A percentile compares a stretch with the other conserved stretches of the same genome.
phyloP scores from a whole-genome alignment of 2,329 filamentous ascomycete species.

The Aspergillaceae sp. region DNA sequence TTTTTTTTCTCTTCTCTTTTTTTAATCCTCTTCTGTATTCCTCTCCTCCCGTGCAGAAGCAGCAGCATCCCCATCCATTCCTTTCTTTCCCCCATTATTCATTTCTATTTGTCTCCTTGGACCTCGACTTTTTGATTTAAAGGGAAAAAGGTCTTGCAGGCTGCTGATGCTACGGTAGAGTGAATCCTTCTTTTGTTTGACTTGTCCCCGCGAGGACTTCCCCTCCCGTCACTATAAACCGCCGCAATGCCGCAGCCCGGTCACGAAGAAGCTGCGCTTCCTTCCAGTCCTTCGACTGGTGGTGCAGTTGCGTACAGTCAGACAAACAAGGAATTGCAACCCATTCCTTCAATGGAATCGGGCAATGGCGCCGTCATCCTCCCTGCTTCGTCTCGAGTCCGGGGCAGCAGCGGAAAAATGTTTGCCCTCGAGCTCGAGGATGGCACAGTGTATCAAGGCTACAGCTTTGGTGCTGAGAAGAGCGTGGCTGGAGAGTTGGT shows the following conservation, averaged over 20 bases:
- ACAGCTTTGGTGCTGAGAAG: slow-evolving; percentile 92
- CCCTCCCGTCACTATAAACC: slow-evolving; percentile 5
- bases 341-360: slow-evolving; percentile 21
- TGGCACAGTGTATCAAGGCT: slow-evolving; percentile 82
- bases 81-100: slow-evolving; percentile 2
- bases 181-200: slow-evolving; percentile 11
- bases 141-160: slow-evolving; percentile 15
- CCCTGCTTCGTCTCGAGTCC: slow-evolving; percentile 55
- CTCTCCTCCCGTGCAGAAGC: slow-evolving; percentile 21
- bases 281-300: slow-evolving; percentile 33
- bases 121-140: not conserved
- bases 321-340: slow-evolving; percentile 23
- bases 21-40: slow-evolving; percentile 6
- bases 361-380: slow-evolving; percentile 33
- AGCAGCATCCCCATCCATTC: slow-evolving; percentile 11
- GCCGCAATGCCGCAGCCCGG: slow-evolving; percentile 24
- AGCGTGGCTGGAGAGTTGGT: slow-evolving; percentile 94
- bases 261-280: slow-evolving; percentile 24
- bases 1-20: slow-evolving; percentile 8
- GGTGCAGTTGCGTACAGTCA: slow-evolving; percentile 32
- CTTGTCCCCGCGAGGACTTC: slow-evolving; percentile 32
- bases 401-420: slow-evolving; percentile 48
- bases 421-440: slow-evolving; percentile 89
- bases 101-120: slow-evolving; percentile 7
- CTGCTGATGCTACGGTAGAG: slow-evolving; percentile 34